phyloP scores from a whole-genome alignment of 805 yeast genomes.

The Alloascoidea africana region DNA sequence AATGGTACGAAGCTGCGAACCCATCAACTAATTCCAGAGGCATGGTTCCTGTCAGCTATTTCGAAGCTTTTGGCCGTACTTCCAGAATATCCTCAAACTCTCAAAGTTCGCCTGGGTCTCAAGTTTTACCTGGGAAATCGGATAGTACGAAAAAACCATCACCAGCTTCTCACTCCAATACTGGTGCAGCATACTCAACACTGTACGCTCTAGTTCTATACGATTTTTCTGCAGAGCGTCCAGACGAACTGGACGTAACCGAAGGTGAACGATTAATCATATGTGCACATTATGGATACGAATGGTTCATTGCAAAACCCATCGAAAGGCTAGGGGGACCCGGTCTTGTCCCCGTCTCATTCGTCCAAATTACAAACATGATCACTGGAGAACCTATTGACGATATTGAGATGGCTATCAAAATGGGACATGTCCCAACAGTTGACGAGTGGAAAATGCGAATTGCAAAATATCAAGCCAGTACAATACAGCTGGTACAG shows the following conservation, averaged over 20 bases:
- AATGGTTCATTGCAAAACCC: constrained; percentile 97
- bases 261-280: constrained; percentile 85
- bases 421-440: constrained; percentile 62
- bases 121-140: too few relatives aligned
- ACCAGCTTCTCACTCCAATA: constrained; percentile 9
- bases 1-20: constrained; percentile 80
- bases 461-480: constrained; percentile 86
- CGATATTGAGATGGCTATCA: constrained; percentile 41
- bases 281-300: constrained; percentile 91
- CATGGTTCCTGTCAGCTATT: constrained; percentile 74
- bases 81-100: constrained; percentile 11
- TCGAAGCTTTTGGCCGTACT: constrained; percentile 38
- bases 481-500: constrained; percentile 60
- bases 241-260: constrained; percentile 72
- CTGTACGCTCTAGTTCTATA: constrained; percentile 77
- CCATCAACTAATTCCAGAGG: constrained; percentile 70
- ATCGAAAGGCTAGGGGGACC: constrained; percentile 94
- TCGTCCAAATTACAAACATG: constrained; percentile 75
- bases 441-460: constrained; percentile 92
- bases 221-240: constrained; percentile 68
- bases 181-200: constrained; percentile 18
- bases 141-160: too few relatives aligned
- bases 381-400: constrained; percentile 45
- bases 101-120: constrained; percentile 2
- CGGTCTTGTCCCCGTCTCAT: constrained; percentile 86